phyloP scores from a whole-genome alignment of 1,284 basidiomycete species.

The Ceratorhiza oryzae-sativae region DNA sequence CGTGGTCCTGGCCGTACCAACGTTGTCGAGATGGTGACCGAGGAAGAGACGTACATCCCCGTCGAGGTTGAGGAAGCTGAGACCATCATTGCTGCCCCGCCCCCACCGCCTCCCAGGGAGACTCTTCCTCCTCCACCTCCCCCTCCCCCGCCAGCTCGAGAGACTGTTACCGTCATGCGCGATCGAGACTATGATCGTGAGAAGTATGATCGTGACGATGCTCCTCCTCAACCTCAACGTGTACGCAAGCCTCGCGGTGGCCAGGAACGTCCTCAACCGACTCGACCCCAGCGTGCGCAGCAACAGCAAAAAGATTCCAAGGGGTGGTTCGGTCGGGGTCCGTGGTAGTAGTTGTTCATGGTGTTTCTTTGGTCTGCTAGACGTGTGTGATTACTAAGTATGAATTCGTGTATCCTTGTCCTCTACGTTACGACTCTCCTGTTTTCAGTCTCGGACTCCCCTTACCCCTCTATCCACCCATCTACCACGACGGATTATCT shows the following conservation, averaged over 20 bases:
- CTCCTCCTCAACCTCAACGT: slow-evolving; percentile 9
- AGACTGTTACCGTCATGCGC: slow-evolving; percentile 33
- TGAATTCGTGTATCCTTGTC: slow-evolving; percentile 38
- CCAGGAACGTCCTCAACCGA: slow-evolving; percentile 28
- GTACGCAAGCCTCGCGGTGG: slow-evolving; percentile 27
- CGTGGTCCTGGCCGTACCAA: slow-evolving; percentile 59
- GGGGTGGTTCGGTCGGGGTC: slow-evolving; percentile 37
- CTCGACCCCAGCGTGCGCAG: slow-evolving; percentile 25
- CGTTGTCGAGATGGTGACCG: slow-evolving; percentile 67
- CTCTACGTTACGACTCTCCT: slow-evolving; percentile 34
- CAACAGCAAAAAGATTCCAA: slow-evolving; percentile 35
- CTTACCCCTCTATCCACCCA: slow-evolving; percentile 1
- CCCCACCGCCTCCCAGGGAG: slow-evolving; percentile 7
- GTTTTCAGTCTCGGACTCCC: slow-evolving; percentile 29
- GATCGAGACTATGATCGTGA: slow-evolving; percentile 31
- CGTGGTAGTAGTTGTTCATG: slow-evolving; percentile 29
- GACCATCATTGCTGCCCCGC: slow-evolving; percentile 17
- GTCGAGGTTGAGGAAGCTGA: slow-evolving; percentile 42
- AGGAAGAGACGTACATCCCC: slow-evolving; percentile 47
- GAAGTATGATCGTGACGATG: slow-evolving; percentile 2
- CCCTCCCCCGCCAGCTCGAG: slow-evolving; percentile 17
- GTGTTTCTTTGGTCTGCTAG: slow-evolving; percentile 31
- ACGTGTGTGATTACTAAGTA: slow-evolving; percentile 35
- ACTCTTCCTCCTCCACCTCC: slow-evolving; percentile 26
- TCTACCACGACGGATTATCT: slow-evolving; percentile 38